Evolutionary conservation across 306 rosid species (phyloP).

Genomic region (Vigna radiata): DNA sequence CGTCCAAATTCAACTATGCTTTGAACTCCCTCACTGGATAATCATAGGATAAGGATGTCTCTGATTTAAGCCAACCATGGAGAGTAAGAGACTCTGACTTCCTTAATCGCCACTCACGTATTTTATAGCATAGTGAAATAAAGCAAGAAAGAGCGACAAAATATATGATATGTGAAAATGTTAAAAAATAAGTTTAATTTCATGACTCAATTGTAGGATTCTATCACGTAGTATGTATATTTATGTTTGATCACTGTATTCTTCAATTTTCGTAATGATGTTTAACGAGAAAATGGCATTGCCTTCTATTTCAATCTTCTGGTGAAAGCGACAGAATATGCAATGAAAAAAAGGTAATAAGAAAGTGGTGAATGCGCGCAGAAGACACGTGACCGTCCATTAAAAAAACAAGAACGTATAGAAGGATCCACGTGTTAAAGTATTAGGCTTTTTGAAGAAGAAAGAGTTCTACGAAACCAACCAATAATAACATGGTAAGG

Average conservation of each 20-base stretch:
- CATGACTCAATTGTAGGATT: too few species aligned
- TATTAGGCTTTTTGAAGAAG: background rate
- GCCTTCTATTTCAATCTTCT: too few species aligned
- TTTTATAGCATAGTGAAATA: too few species aligned
- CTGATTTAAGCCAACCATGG: background rate
- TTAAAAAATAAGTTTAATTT: too few species aligned
- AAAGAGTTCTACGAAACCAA: background rate
- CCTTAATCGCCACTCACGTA: background rate
- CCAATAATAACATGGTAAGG: too few species aligned
- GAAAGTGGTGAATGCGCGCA: constrained; percentile 36
- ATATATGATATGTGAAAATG: background rate
- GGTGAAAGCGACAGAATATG: background rate
- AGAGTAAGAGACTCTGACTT: constrained; percentile 17
- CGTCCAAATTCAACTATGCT: too few species aligned
- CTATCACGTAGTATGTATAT: too few species aligned
- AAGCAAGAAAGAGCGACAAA: background rate
- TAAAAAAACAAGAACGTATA: constrained; percentile 32
- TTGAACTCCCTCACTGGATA: too few species aligned
- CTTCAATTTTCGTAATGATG: too few species aligned
- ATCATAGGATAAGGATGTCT: background rate
- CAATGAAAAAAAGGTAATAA: background rate
- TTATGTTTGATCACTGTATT: too few species aligned
- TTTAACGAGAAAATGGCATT: too few species aligned
- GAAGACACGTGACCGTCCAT: constrained; percentile 56
- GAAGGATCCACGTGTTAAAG: constrained; percentile 53